Evolutionary conservation across 2,329 filamentous ascomycete species (phyloP).

Genomic region (Lasiodiplodia gonubiensis): DNA sequence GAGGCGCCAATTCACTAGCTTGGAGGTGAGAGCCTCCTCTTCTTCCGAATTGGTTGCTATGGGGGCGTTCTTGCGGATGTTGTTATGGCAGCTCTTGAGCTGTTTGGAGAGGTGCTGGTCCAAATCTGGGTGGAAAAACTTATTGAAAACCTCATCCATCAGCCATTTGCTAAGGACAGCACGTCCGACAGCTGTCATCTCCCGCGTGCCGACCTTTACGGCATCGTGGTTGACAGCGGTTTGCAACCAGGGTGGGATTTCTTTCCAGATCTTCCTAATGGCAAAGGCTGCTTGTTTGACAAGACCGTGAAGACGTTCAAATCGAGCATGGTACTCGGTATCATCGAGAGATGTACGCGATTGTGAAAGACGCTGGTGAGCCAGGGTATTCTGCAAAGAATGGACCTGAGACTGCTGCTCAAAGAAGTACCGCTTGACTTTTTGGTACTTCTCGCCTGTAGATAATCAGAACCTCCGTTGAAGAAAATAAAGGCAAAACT

Average conservation of each 20-base stretch:
- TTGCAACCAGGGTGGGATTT: conserved; percentile 79
- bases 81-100: conserved; percentile 85
- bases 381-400: conserved; percentile 94
- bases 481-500: conserved; percentile 32
- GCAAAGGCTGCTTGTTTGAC: conserved; percentile 96
- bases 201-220: conserved; percentile 84
- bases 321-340: conserved; percentile 87
- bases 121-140: conserved; percentile 89
- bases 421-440: conserved; percentile 97
- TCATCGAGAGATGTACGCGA: conserved; percentile 95
- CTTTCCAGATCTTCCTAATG: conserved; percentile 91
- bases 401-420: conserved; percentile 90
- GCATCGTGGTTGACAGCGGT: conserved; percentile 84
- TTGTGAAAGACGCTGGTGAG: conserved; percentile 92
- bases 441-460: conserved; percentile 91
- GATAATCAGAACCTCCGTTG: conserved; percentile 22
- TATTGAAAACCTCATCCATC: conserved; percentile 87
- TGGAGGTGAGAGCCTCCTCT: conserved; percentile 82
- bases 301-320: conserved; percentile 88
- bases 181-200: conserved; percentile 95
- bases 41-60: conserved; percentile 81
- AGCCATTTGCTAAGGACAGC: conserved; percentile 90
- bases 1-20: conserved; percentile 91
- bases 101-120: conserved; percentile 76
- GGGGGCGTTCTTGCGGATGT: conserved; percentile 79